Percentiles rank a stretch among this genome's conserved stretches.
Conservation (phyloP, 805 yeast species). For the Clavispora phyllophila region DNA sequence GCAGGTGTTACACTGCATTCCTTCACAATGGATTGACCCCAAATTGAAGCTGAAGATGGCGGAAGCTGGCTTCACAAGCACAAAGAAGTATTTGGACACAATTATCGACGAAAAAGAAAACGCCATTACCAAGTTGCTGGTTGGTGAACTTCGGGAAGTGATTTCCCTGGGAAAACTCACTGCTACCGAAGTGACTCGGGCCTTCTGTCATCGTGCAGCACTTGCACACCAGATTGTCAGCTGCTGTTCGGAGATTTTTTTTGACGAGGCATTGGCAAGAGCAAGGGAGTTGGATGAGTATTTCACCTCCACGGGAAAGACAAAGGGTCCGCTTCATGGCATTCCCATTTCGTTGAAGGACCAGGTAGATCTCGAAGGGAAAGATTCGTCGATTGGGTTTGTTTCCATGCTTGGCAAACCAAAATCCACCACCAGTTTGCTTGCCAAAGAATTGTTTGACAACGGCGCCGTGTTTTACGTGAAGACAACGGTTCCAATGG, state of each 20-base stretch:
- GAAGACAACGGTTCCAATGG: slow-evolving; percentile 62
- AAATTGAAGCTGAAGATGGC: not conserved
- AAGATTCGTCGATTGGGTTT: not conserved
- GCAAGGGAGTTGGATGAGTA: slow-evolving; percentile 17
- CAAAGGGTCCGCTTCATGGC: slow-evolving; percentile 7
- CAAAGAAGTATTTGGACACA: not conserved
- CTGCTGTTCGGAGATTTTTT: slow-evolving; percentile 19
- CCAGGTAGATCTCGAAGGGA: not conserved
- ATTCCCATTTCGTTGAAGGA: slow-evolving; percentile 3
- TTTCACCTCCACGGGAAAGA: slow-evolving; percentile 8
- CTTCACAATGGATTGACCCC: not conserved
- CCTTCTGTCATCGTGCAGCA: slow-evolving; percentile 25
- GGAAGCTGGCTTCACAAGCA: not conserved
- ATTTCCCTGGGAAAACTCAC: slow-evolving; percentile 1
- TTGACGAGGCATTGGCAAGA: slow-evolving; percentile 15
- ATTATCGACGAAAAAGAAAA: not conserved
- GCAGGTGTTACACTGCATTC: not conserved
- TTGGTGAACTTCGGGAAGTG: not conserved
- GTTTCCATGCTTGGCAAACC: not conserved
- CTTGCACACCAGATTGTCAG: slow-evolving; percentile 21
- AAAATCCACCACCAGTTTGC: not conserved
- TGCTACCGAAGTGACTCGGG: slow-evolving; percentile 9
- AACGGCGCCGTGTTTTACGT: slow-evolving; percentile 55
- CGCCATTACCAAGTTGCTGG: not conserved
- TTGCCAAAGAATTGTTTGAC: slow-evolving; percentile 35